phyloP scores from a whole-genome alignment of 805 yeast genomes.

The Candida schatavii region DNA sequence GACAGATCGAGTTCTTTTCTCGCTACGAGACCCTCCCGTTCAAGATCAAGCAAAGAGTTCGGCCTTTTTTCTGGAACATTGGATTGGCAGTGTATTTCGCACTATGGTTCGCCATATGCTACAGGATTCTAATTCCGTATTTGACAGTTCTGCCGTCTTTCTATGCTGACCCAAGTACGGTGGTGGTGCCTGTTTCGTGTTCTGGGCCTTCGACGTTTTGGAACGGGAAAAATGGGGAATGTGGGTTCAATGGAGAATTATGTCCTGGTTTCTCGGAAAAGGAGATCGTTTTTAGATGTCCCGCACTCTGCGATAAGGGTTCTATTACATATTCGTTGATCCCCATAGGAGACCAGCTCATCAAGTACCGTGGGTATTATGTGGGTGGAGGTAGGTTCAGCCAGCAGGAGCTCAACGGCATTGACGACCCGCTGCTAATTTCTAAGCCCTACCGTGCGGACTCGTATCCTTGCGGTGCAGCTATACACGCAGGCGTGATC shows the following conservation, averaged over 20 bases:
- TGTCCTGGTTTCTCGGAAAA: slow-evolving; percentile 48
- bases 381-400: slow-evolving; percentile 68
- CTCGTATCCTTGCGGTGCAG: slow-evolving; percentile 87
- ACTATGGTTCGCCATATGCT: slow-evolving; percentile 45
- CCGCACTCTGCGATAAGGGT: slow-evolving; percentile 80
- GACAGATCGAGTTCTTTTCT: slow-evolving; percentile 18
- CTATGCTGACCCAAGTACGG: slow-evolving; percentile 14
- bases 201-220: slow-evolving; percentile 50
- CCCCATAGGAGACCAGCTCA: slow-evolving; percentile 66
- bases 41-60: slow-evolving; percentile 27
- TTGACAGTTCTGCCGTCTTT: slow-evolving; percentile 39
- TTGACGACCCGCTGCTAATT: slow-evolving; percentile 16
- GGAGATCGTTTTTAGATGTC: slow-evolving; percentile 66
- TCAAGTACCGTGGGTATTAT: slow-evolving; percentile 68
- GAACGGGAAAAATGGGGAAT: slow-evolving; percentile 71
- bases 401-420: slow-evolving; percentile 10
- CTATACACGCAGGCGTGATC: slow-evolving; percentile 77
- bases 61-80: slow-evolving; percentile 22
- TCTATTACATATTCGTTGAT: slow-evolving; percentile 73
- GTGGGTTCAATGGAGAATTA: slow-evolving; percentile 68
- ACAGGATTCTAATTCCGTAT: slow-evolving; percentile 43
- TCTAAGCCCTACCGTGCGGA: slow-evolving; percentile 79
- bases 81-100: slow-evolving; percentile 37
- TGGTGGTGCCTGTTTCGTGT: slow-evolving; percentile 49
- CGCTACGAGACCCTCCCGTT: slow-evolving; percentile 42